A percentile compares a stretch with the other conserved stretches of the same genome.
These are phyloP conservation scores for Spergularia marina DNA, from an alignment of 148 eudicot genomes.

Conservation along the genomic window DNA sequence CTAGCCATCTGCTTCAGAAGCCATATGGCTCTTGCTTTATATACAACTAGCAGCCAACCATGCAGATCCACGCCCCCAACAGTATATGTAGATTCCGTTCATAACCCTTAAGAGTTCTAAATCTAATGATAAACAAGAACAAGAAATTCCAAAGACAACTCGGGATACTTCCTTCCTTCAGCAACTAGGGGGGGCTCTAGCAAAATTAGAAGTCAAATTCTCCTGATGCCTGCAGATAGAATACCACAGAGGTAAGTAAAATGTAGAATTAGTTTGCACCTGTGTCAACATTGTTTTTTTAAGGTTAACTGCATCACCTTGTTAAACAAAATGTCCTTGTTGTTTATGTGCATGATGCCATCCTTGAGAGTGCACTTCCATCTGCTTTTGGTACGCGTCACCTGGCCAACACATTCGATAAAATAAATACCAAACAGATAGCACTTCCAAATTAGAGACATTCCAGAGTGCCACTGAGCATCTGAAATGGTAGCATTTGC, in stretches of 20 bases:
- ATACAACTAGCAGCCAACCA: slow-evolving; percentile 38
- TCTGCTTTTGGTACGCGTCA: slow-evolving; percentile 83
- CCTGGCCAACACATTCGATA: slow-evolving; percentile 37
- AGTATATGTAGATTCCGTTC: slow-evolving; percentile 22
- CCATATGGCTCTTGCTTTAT: slow-evolving; percentile 36
- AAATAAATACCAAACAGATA: neutral
- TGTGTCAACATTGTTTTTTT: neutral
- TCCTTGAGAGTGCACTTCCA: slow-evolving; percentile 96
- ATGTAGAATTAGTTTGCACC: neutral
- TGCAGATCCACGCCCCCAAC: slow-evolving; percentile 22
- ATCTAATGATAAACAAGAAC: slow-evolving; percentile 17
- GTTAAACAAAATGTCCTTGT: slow-evolving; percentile 84
- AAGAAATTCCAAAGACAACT: slow-evolving; percentile 11
- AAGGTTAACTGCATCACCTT: slow-evolving; percentile 43
- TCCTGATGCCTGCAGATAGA: slow-evolving; percentile 69
- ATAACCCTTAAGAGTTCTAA: slow-evolving; percentile 24
- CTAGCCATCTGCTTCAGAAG: slow-evolving; percentile 36
- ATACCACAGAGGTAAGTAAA: slow-evolving; percentile 6
- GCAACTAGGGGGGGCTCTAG: slow-evolving; percentile 19
- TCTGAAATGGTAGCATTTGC: neutral
- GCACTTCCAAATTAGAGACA: neutral
- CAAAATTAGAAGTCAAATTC: slow-evolving; percentile 79
- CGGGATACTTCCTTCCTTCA: slow-evolving; percentile 8
- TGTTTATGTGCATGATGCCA: slow-evolving; percentile 96
- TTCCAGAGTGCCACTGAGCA: neutral